These are phyloP conservation scores for Cladophialophora bantiana DNA, from an alignment of 2,329 filamentous ascomycete genomes.

Conservation along the genomic window DNA sequence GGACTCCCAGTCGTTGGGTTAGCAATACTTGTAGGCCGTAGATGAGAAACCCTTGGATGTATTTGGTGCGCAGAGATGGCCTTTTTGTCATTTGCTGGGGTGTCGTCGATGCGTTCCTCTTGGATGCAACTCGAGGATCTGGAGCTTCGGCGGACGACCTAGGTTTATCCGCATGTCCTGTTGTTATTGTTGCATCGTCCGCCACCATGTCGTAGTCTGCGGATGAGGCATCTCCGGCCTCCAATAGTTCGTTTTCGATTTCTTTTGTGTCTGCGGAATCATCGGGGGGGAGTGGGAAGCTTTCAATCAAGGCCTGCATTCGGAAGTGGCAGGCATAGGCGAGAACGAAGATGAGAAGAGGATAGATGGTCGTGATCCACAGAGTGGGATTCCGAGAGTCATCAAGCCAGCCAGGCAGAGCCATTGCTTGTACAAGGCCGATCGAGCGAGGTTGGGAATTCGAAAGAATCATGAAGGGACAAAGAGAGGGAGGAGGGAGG, in stretches of 20 bases:
- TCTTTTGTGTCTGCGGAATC: slow-evolving; percentile 7
- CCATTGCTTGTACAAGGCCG: slow-evolving; percentile 5
- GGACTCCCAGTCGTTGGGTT: slow-evolving; percentile 7
- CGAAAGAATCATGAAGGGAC: neutral
- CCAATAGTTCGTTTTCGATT: slow-evolving; percentile 1
- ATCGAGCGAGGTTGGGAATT: neutral
- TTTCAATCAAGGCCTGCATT: slow-evolving; percentile 15
- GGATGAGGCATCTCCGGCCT: neutral
- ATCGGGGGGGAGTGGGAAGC: neutral
- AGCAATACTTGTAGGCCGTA: slow-evolving; percentile 9
- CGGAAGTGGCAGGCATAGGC: neutral
- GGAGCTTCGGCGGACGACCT: neutral
- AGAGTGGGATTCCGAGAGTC: slow-evolving; percentile 15
- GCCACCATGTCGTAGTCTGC: slow-evolving; percentile 15
- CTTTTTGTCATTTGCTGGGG: slow-evolving; percentile 7
- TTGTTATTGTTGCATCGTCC: slow-evolving; percentile 6
- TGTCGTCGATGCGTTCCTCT: neutral
- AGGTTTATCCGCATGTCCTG: neutral
- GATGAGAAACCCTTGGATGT: slow-evolving; percentile 10
- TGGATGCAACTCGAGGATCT: neutral
- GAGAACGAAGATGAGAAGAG: slow-evolving; percentile 8
- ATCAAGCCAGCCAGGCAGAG: slow-evolving; percentile 4
- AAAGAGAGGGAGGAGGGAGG: slow-evolving; percentile 1
- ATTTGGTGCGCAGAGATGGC: slow-evolving; percentile 8
- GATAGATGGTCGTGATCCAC: slow-evolving; percentile 15